A percentile compares a stretch with the other conserved stretches of the same genome.
phyloP scores from a whole-genome alignment of 352 stramenopile species.

The Globisporangium alternatum region DNA sequence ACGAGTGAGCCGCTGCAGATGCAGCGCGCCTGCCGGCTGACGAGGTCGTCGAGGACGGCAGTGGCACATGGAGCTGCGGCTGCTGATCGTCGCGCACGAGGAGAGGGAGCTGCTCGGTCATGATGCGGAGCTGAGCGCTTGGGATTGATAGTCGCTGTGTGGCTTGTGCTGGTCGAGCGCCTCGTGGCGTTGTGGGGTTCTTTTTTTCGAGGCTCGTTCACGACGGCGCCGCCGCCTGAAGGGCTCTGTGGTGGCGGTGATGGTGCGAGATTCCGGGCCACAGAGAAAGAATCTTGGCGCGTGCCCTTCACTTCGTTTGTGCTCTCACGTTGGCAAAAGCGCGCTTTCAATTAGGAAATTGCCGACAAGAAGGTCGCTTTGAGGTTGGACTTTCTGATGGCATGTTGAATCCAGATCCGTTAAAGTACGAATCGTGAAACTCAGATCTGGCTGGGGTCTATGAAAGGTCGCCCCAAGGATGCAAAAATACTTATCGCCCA shows the following conservation, averaged over 20 bases:
- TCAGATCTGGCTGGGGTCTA: too few relatives aligned
- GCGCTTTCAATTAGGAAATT: too few relatives aligned
- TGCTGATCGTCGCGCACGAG: background rate
- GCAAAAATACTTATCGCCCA: too few relatives aligned
- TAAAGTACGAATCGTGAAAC: too few relatives aligned
- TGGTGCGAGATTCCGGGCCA: background rate
- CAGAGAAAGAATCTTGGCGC: background rate
- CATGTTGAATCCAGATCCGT: too few relatives aligned
- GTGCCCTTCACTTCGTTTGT: background rate
- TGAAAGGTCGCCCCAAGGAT: too few relatives aligned
- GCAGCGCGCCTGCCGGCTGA: conserved; percentile 15
- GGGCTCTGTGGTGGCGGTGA: background rate
- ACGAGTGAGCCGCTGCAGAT: conserved; percentile 7
- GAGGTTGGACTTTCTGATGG: too few relatives aligned
- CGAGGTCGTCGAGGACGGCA: conserved; percentile 11
- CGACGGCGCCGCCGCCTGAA: too few relatives aligned
- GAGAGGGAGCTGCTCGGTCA: conserved; percentile 9
- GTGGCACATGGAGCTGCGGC: background rate
- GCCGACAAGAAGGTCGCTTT: too few relatives aligned
- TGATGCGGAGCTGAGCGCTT: background rate
- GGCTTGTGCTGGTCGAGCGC: too few relatives aligned
- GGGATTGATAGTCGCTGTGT: too few relatives aligned
- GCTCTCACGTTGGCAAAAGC: too few relatives aligned
- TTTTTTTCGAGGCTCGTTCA: background rate
- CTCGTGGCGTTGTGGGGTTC: background rate